phyloP scores from a whole-genome alignment of 345 rosid genomes.

The Cardamine chenopodiifolia region DNA sequence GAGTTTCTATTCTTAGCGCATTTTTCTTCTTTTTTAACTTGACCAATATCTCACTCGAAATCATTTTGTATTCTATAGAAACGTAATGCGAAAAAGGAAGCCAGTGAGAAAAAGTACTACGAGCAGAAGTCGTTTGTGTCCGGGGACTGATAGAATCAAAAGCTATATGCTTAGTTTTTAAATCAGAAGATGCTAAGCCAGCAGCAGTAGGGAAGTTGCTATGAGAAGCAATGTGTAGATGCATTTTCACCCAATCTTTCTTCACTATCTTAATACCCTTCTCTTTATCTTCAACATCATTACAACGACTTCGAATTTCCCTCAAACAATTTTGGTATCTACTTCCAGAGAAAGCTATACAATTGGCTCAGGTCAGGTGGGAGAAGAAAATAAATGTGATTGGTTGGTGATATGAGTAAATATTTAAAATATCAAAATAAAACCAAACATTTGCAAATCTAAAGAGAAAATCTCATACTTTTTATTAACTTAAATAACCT shows the following conservation, averaged over 20 bases:
- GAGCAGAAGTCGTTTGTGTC: constrained; percentile 60
- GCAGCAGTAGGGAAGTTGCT: constrained; percentile 97
- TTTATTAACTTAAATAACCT: neutral
- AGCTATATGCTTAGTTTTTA: constrained; percentile 6
- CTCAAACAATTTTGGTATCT: constrained; percentile 81
- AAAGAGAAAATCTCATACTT: neutral
- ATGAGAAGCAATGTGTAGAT: constrained; percentile 79
- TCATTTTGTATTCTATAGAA: constrained; percentile 46
- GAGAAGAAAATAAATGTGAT: no score
- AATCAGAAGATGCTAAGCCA: constrained; percentile 85
- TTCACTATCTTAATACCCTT: constrained; percentile 76
- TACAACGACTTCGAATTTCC: constrained; percentile 75
- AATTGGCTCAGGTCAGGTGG: no score
- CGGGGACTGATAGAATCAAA: constrained; percentile 48
- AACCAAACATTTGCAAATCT: neutral
- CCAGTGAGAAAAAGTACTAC: constrained; percentile 70
- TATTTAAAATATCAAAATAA: neutral
- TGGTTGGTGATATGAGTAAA: no score
- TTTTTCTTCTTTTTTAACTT: constrained; percentile 9
- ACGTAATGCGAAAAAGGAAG: constrained; percentile 64
- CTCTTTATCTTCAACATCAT: constrained; percentile 71
- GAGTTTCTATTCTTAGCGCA: constrained; percentile 15
- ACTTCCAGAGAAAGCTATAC: constrained; percentile 84
- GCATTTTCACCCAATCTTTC: constrained; percentile 83
- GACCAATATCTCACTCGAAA: neutral